phyloP scores from a whole-genome alignment of 495 filamentous ascomycete genomes.

The Neurospora sp. region DNA sequence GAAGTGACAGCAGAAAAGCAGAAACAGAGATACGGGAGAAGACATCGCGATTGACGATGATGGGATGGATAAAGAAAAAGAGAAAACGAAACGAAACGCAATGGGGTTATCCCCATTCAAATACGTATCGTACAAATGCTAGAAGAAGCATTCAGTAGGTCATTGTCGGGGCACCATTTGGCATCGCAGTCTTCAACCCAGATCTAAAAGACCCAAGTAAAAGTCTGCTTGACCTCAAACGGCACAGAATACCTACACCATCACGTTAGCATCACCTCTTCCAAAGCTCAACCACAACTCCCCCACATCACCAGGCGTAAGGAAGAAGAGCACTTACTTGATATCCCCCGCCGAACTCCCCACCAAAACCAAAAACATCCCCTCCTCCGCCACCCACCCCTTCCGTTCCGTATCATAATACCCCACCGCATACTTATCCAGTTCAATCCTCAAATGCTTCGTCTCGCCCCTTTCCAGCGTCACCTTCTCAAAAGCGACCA shows the following conservation, averaged over 20 bases:
- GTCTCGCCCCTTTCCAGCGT: slow-evolving; percentile 58
- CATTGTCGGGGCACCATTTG: too few species aligned
- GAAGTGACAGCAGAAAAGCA: too few species aligned
- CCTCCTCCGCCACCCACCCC: slow-evolving; percentile 73
- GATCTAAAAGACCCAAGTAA: slow-evolving; percentile 44
- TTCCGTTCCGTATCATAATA: slow-evolving; percentile 66
- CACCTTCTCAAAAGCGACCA: slow-evolving; percentile 76
- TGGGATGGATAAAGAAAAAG: not conserved
- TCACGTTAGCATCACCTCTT: slow-evolving; percentile 9
- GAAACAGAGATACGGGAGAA: too few species aligned
- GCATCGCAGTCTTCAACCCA: too few species aligned
- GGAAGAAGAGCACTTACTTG: too few species aligned
- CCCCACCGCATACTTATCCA: slow-evolving; percentile 69
- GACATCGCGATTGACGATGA: not conserved
- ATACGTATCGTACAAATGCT: not conserved
- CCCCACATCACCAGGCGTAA: too few species aligned
- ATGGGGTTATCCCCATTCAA: not conserved
- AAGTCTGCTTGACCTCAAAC: slow-evolving; percentile 49
- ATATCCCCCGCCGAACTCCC: slow-evolving; percentile 39
- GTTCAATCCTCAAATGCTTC: slow-evolving; percentile 49
- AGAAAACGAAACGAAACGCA: not conserved
- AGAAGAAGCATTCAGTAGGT: too few species aligned
- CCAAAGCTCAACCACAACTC: too few species aligned
- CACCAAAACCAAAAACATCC: slow-evolving; percentile 56
- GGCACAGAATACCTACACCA: slow-evolving; percentile 31